phyloP scores from a whole-genome alignment of 73 alveolate genomes.

The Blepharisma stoltei region DNA sequence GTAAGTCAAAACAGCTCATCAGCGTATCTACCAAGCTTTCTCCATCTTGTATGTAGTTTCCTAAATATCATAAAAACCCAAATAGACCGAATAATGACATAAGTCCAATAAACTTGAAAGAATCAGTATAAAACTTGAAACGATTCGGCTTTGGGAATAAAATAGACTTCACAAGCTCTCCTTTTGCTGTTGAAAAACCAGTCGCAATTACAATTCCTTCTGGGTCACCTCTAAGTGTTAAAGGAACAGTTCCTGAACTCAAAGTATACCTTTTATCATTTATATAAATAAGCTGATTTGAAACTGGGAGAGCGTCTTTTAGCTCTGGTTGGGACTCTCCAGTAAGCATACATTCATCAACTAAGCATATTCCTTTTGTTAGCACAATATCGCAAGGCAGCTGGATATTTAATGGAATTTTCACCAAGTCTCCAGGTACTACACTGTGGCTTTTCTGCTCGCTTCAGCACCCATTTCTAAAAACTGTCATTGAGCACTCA shows the following conservation, averaged over 20 bases:
- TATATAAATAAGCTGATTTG: neutral
- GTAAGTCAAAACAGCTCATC: conserved; percentile 50
- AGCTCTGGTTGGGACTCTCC: conserved; percentile 93
- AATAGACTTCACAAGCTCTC: conserved; percentile 79
- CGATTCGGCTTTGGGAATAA: conserved; percentile 75
- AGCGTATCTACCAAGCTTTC: neutral
- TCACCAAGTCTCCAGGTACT: conserved; percentile 93
- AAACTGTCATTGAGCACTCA: conserved; percentile 69
- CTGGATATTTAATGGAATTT: conserved; percentile 62
- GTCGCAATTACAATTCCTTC: conserved; percentile 37
- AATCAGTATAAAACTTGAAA: conserved; percentile 82
- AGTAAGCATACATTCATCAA: conserved; percentile 92
- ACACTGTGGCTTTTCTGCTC: conserved; percentile 47
- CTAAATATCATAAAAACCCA: conserved; percentile 55
- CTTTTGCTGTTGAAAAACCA: conserved; percentile 86
- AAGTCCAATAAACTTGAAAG: conserved; percentile 74
- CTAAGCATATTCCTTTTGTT: conserved; percentile 28
- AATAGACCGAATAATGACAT: conserved; percentile 75
- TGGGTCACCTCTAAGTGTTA: neutral
- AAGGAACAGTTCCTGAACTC: neutral
- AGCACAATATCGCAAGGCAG: neutral
- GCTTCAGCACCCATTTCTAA: conserved; percentile 42
- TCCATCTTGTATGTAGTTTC: conserved; percentile 39
- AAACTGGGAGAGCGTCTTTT: conserved; percentile 67
- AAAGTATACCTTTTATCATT: neutral